These are phyloP conservation scores for Phytophthora citricola DNA, from an alignment of 352 stramenopile species.

Conservation along the genomic window DNA sequence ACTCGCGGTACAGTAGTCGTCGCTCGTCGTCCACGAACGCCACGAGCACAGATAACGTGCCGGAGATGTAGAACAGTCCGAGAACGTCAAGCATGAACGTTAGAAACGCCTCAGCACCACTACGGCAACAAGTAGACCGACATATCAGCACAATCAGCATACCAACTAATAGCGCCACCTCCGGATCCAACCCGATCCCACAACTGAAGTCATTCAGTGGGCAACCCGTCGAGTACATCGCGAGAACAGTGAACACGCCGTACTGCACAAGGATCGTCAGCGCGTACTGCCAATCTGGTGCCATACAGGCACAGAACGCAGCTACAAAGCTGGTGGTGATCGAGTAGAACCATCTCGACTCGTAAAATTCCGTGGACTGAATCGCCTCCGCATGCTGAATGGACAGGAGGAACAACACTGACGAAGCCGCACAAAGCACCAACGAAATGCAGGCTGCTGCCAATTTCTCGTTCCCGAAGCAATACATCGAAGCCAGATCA, in stretches of 20 bases:
- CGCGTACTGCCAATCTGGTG: constrained; percentile 49
- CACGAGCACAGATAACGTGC: constrained; percentile 54
- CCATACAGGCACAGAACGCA: constrained; percentile 48
- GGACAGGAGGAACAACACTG: constrained; percentile 35
- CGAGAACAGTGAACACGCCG: constrained; percentile 50
- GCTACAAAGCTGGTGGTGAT: constrained; percentile 42
- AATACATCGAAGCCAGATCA: constrained; percentile 16
- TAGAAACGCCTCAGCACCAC: constrained; percentile 36
- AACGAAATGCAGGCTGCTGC: constrained; percentile 42
- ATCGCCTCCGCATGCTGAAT: constrained; percentile 39
- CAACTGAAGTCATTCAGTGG: constrained; percentile 62
- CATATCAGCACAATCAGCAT: constrained; percentile 48
- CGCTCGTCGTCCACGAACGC: constrained; percentile 66
- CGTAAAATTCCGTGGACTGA: constrained; percentile 56
- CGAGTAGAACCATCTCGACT: constrained; percentile 48
- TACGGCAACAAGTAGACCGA: constrained; percentile 31
- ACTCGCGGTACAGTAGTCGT: constrained; percentile 48
- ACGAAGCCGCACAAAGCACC: constrained; percentile 28
- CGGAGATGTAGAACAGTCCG: constrained; percentile 64
- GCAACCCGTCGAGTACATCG: constrained; percentile 61
- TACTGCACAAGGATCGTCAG: constrained; percentile 52
- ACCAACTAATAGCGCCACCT: constrained; percentile 36
- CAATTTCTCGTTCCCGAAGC: constrained; percentile 44
- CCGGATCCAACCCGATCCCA: constrained; percentile 36
- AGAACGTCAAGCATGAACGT: constrained; percentile 58